Conservation (phyloP, 768 basidiomycete species). For the Hygrophoropsis aurantiaca region DNA sequence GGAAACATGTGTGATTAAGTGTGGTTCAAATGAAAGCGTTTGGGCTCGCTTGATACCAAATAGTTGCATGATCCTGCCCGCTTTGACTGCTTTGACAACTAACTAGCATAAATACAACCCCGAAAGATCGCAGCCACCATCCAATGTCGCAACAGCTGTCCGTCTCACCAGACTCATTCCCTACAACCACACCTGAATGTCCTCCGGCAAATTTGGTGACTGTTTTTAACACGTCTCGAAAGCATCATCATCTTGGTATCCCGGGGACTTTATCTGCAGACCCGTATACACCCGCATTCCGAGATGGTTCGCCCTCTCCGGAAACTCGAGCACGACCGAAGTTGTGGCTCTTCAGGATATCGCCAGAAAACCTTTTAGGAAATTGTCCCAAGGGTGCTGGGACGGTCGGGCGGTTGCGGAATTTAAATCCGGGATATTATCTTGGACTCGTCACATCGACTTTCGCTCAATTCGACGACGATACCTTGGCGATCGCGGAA, state of each 20-base stretch:
- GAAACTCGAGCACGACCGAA: slow-evolving; percentile 12
- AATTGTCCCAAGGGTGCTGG: slow-evolving; percentile 2
- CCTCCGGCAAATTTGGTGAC: background rate
- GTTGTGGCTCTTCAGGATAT: slow-evolving; percentile 19
- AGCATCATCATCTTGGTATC: background rate
- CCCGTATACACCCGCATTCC: background rate
- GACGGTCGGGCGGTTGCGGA: slow-evolving; percentile 1
- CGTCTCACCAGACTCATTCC: background rate
- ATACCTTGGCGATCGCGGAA: slow-evolving; percentile 7
- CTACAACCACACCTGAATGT: background rate
- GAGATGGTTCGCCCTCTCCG: no score
- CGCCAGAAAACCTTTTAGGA: slow-evolving; percentile 9
- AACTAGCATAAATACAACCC: no score
- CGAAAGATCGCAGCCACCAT: no score
- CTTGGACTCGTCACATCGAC: slow-evolving; percentile 21
- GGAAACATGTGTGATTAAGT: no score
- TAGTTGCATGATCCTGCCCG: no score
- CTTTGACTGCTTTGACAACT: no score
- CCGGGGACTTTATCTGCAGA: background rate
- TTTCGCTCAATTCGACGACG: slow-evolving; percentile 6
- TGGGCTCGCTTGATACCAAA: no score
- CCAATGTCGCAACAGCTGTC: no score
- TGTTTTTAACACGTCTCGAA: background rate
- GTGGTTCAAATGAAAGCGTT: no score
- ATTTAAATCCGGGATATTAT: slow-evolving; percentile 14